Conservation (phyloP, 2,329 filamentous ascomycete genomes). For the Fusarium piperis region DNA sequence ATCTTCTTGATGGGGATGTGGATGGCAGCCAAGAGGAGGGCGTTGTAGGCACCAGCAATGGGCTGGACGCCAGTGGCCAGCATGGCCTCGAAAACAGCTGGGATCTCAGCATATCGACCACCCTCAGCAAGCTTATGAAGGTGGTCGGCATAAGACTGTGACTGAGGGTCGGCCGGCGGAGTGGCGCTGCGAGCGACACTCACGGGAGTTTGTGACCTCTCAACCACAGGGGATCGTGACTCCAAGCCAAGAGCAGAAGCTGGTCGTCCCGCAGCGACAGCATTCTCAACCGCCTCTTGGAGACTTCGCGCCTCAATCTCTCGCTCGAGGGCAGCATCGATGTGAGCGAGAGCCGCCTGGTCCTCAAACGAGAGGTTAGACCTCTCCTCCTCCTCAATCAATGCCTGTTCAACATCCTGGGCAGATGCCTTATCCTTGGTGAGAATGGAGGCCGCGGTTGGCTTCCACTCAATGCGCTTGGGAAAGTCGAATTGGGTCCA, state of each 20-base stretch:
- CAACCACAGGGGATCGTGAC: conserved; percentile 52
- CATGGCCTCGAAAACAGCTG: conserved; percentile 90
- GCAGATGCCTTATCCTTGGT: conserved; percentile 66
- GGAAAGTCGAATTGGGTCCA: conserved; percentile 94
- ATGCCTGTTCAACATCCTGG: conserved; percentile 45
- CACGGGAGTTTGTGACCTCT: conserved; percentile 55
- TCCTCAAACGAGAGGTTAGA: conserved; percentile 57
- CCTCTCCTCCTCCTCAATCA: conserved; percentile 48
- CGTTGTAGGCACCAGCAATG: conserved; percentile 89
- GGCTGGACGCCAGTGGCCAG: conserved; percentile 84
- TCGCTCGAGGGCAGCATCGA: conserved; percentile 84
- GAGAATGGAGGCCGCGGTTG: conserved; percentile 63
- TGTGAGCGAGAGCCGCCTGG: conserved; percentile 76
- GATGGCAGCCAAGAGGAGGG: conserved; percentile 85
- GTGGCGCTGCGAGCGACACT: conserved; percentile 66
- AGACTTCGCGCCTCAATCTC: conserved; percentile 71
- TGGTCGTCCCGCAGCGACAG: conserved; percentile 49
- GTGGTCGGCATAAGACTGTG: conserved; percentile 78
- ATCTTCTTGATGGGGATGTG: conserved; percentile 81
- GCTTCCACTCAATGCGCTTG: conserved; percentile 90
- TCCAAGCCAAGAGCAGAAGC: conserved; percentile 54
- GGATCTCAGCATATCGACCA: conserved; percentile 86
- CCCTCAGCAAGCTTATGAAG: conserved; percentile 77
- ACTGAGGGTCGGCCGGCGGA: conserved; percentile 70
- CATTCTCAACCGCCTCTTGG: conserved; percentile 57